These are phyloP conservation scores for Tetrahymena borealis DNA, from an alignment of 73 alveolate species.

Conservation along the genomic window DNA sequence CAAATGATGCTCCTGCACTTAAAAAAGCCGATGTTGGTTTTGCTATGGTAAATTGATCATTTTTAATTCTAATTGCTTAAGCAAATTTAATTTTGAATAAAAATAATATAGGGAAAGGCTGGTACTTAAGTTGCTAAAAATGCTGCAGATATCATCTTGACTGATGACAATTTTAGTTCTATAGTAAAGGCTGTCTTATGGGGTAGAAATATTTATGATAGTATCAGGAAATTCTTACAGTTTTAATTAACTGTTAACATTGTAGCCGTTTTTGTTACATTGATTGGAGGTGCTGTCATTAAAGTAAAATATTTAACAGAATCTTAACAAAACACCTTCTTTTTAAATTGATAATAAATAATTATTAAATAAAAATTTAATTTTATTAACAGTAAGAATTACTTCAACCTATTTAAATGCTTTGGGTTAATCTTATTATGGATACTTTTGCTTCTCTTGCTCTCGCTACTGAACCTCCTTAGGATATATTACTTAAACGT, in stretches of 20 bases:
- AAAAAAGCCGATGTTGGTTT: conserved; percentile 94
- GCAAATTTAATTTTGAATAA: conserved; percentile 52
- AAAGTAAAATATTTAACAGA: not conserved
- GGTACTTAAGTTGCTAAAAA: conserved; percentile 96
- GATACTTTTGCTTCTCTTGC: conserved; percentile 96
- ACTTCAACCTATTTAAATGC: conserved; percentile 82
- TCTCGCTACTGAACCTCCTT: conserved; percentile 95
- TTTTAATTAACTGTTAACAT: conserved; percentile 87
- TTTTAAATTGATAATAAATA: too few species aligned
- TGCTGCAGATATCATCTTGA: conserved; percentile 85
- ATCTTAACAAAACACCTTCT: too few species aligned
- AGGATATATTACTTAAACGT: conserved; percentile 68
- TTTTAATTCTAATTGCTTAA: too few species aligned
- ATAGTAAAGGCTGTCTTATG: conserved; percentile 84
- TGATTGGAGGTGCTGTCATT: conserved; percentile 74
- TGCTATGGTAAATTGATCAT: conserved; percentile 62
- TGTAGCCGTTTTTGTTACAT: conserved; percentile 70
- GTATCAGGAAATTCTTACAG: conserved; percentile 86
- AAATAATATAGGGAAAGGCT: conserved; percentile 55
- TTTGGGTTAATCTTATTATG: conserved; percentile 94
- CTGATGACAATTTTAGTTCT: conserved; percentile 89
- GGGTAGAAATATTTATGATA: conserved; percentile 93
- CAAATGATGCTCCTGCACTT: conserved; percentile 98
- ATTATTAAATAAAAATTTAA: too few species aligned
- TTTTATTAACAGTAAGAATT: conserved; percentile 48